A percentile compares a stretch with the other conserved stretches of the same genome.
Conservation (phyloP, 257 asterid genomes). For the Lycium barbarum region DNA sequence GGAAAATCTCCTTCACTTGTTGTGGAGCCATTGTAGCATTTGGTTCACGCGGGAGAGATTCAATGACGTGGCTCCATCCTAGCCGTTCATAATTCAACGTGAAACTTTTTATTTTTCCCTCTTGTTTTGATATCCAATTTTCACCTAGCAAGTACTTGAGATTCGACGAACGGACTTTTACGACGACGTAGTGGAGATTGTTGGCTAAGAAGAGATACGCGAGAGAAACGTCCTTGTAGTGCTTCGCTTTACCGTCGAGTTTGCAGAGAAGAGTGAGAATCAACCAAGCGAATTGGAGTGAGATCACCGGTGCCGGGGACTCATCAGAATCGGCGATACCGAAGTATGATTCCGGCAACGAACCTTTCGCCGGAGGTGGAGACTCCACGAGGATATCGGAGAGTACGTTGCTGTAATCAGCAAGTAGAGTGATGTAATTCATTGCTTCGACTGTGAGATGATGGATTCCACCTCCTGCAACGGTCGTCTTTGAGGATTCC, state of each 20-base stretch:
- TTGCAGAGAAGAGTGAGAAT: conserved; percentile 69
- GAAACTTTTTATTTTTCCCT: conserved; percentile 58
- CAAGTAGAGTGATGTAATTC: conserved; percentile 64
- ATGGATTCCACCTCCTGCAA: conserved; percentile 74
- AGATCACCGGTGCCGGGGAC: conserved; percentile 52
- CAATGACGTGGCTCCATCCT: conserved; percentile 82
- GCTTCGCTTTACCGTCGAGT: conserved; percentile 69
- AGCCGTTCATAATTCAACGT: conserved; percentile 59
- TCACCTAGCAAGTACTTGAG: conserved; percentile 72
- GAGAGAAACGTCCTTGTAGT: conserved; percentile 64
- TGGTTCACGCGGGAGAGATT: conserved; percentile 57
- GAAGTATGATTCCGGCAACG: conserved; percentile 60
- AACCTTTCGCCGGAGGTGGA: conserved; percentile 44
- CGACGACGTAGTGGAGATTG: conserved; percentile 70
- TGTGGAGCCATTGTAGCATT: conserved; percentile 42
- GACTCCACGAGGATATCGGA: conserved; percentile 57
- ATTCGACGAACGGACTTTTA: conserved; percentile 62
- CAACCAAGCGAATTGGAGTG: conserved; percentile 69
- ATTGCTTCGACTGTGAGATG: conserved; percentile 58
- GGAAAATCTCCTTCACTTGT: conserved; percentile 58
- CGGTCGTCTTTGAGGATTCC: conserved; percentile 59
- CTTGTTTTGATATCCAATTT: conserved; percentile 73
- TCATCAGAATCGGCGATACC: conserved; percentile 62
- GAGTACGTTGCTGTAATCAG: conserved; percentile 72
- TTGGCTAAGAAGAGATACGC: conserved; percentile 81